Percentiles rank a stretch among this genome's conserved stretches.
Evolutionary conservation across 2,329 filamentous ascomycete genomes (phyloP).

Genomic region (Colletotrichum coccodes): DNA sequence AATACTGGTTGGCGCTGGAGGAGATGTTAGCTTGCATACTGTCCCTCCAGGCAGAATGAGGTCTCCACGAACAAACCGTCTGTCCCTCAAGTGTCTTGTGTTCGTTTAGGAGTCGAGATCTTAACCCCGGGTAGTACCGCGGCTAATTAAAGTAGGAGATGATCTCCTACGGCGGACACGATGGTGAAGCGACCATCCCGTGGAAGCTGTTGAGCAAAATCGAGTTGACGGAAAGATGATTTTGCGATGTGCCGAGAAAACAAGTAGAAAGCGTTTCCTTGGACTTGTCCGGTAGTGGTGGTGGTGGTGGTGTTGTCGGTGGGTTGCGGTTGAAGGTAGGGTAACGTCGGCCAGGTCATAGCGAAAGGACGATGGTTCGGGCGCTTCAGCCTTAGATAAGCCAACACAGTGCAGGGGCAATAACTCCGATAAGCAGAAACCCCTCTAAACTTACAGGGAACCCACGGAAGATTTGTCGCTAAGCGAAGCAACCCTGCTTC

Average conservation of each 20-base stretch:
- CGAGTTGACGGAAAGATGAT: not conserved
- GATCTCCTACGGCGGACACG: slow-evolving; percentile 22
- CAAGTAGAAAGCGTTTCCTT: not conserved
- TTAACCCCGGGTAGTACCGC: not conserved
- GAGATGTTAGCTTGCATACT: not conserved
- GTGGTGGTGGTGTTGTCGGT: not conserved
- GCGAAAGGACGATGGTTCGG: not conserved
- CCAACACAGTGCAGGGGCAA: slow-evolving; percentile 25
- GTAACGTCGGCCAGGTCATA: not conserved
- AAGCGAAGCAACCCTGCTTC: slow-evolving; percentile 10
- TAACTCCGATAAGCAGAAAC: slow-evolving; percentile 24
- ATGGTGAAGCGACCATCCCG: slow-evolving; percentile 23
- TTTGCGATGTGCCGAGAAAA: not conserved
- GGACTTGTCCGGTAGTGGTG: not conserved
- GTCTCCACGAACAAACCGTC: slow-evolving; percentile 22
- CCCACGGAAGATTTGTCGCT: not conserved
- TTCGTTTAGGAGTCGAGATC: slow-evolving; percentile 1
- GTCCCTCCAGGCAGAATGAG: not conserved
- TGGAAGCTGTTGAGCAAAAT: not conserved
- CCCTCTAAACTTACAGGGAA: slow-evolving; percentile 10
- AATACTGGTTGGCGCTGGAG: slow-evolving; percentile 23
- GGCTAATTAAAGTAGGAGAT: slow-evolving; percentile 15
- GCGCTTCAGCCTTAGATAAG: slow-evolving; percentile 28
- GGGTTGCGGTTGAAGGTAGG: slow-evolving; percentile 20
- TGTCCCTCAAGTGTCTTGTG: not conserved